These are phyloP conservation scores for Batrachochytrium dendrobatidis DNA, from an alignment of 371 early-diverging fungal genomes.

Conservation along the genomic window DNA sequence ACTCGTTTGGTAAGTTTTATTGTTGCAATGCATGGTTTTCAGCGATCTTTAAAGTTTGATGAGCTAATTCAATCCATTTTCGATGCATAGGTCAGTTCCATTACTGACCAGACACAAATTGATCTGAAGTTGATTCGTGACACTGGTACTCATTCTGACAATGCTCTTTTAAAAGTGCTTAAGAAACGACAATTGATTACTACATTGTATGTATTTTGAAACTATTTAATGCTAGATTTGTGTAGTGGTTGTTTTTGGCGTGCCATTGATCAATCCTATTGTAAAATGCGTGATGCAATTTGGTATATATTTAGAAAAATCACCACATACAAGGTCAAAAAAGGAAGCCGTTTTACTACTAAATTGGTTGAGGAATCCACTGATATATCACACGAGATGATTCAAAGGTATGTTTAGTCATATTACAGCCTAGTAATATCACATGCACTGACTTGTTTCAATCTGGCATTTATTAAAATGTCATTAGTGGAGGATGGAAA, in stretches of 20 bases:
- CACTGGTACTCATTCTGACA: constrained; percentile 57
- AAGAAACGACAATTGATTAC: constrained; percentile 79
- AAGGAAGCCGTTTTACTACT: constrained; percentile 84
- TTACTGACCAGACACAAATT: constrained; percentile 76
- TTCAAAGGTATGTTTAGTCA: constrained; percentile 53
- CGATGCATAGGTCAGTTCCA: constrained; percentile 50
- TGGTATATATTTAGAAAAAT: constrained; percentile 50
- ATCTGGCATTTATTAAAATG: not conserved
- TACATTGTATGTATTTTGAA: constrained; percentile 14
- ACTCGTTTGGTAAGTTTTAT: constrained; percentile 42
- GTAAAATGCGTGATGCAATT: not conserved
- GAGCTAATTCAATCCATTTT: no score
- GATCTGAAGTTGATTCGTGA: constrained; percentile 63
- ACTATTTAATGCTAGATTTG: no score
- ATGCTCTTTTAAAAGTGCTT: constrained; percentile 68
- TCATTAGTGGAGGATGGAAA: constrained; percentile 82
- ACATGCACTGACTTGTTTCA: not conserved
- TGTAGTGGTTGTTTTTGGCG: no score
- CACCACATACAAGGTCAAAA: constrained; percentile 75
- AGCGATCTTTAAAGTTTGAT: constrained; percentile 2
- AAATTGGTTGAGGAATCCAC: constrained; percentile 80
- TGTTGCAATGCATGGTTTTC: constrained; percentile 16
- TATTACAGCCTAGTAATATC: not conserved
- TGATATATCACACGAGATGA: constrained; percentile 95
- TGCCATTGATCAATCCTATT: not conserved